These are phyloP conservation scores for Chytridium lagenaria DNA, from an alignment of 371 early-diverging fungal species.

Conservation along the genomic window DNA sequence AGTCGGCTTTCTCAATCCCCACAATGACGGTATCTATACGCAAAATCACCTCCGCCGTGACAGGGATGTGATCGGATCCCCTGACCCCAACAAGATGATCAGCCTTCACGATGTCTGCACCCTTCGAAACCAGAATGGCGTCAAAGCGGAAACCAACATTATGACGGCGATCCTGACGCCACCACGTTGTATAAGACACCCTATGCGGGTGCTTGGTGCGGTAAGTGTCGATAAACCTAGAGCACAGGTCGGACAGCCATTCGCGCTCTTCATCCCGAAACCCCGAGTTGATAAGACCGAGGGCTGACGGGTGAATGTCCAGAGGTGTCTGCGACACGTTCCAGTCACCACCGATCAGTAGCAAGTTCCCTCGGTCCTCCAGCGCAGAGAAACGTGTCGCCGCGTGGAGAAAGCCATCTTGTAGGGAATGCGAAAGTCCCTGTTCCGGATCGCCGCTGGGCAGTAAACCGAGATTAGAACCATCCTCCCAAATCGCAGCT, in stretches of 20 bases:
- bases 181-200: constrained; percentile 9
- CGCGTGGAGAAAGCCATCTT: background rate
- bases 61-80: constrained; percentile 22
- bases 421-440: too few species aligned
- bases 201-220: background rate
- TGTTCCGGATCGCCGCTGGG: too few species aligned
- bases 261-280: constrained; percentile 19
- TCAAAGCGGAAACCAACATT: constrained; percentile 14
- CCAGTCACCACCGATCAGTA: constrained; percentile 20
- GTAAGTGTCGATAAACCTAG: constrained; percentile 11
- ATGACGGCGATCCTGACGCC: background rate
- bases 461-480: too few species aligned
- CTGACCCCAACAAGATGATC: constrained; percentile 14
- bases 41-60: constrained; percentile 6
- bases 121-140: constrained; percentile 8
- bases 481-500: too few species aligned
- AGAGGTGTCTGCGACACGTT: constrained; percentile 8
- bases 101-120: background rate
- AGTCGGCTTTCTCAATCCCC: background rate
- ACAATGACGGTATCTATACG: background rate
- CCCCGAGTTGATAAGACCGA: constrained; percentile 1
- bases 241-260: background rate
- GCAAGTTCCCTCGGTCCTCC: background rate
- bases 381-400: background rate
- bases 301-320: constrained; percentile 17